phyloP scores from a whole-genome alignment of 2,329 filamentous ascomycete genomes.

The Colletotrichum gigasporum region DNA sequence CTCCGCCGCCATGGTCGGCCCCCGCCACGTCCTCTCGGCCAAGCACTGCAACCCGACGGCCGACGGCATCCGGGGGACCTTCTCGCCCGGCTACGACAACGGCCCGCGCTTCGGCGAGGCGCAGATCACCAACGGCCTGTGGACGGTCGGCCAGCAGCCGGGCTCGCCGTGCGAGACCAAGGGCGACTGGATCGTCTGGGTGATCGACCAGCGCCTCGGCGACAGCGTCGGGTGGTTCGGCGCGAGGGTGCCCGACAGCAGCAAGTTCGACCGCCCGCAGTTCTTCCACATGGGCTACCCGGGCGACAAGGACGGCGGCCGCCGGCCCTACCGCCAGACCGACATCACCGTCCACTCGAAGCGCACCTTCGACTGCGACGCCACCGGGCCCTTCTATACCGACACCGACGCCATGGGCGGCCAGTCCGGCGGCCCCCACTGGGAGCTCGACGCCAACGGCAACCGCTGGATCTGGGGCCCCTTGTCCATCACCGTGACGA shows the following conservation, averaged over 20 bases:
- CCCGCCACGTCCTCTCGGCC: slow-evolving; percentile 39
- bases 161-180: slow-evolving; percentile 31
- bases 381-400: slow-evolving; percentile 23
- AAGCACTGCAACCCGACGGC: slow-evolving; percentile 37
- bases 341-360: slow-evolving; percentile 10
- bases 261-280: slow-evolving; percentile 18
- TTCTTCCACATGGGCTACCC: slow-evolving; percentile 34
- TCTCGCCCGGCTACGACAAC: slow-evolving; percentile 36
- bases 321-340: slow-evolving; percentile 25
- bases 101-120: slow-evolving; percentile 24
- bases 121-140: not conserved
- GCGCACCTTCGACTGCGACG: slow-evolving; percentile 24
- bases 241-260: slow-evolving; percentile 23
- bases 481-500: no score
- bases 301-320: slow-evolving; percentile 30
- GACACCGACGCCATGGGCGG: slow-evolving; percentile 31
- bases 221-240: slow-evolving; percentile 36
- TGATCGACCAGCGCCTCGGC: slow-evolving; percentile 37
- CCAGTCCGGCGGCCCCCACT: slow-evolving; percentile 32
- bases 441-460: slow-evolving; percentile 11
- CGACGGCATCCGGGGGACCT: slow-evolving; percentile 31
- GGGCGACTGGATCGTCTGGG: slow-evolving; percentile 38
- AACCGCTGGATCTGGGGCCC: no score
- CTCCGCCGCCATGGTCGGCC: slow-evolving; percentile 37
- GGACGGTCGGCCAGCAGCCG: not conserved